A percentile compares a stretch with the other conserved stretches of the same genome.
Evolutionary conservation across 306 rosid species (phyloP).

Genomic region (Quercus agrifolia): DNA sequence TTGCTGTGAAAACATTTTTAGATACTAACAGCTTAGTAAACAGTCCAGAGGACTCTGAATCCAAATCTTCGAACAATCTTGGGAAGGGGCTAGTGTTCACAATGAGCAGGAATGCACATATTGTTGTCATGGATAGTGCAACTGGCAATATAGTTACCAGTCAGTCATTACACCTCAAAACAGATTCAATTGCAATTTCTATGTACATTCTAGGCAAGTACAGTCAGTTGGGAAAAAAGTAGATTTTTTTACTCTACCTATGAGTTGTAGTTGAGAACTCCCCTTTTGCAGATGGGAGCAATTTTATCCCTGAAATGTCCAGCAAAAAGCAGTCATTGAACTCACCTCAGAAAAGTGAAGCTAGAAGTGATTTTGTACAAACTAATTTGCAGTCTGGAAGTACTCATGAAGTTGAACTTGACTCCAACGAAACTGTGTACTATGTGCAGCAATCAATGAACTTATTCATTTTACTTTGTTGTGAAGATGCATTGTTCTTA

Average conservation of each 20-base stretch:
- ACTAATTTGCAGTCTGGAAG: constrained; percentile 37
- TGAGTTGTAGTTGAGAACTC: constrained; percentile 13
- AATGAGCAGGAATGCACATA: constrained; percentile 52
- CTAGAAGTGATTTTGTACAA: constrained; percentile 24
- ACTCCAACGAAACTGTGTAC: constrained; percentile 32
- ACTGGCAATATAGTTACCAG: constrained; percentile 53
- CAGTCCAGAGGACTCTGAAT: constrained; percentile 35
- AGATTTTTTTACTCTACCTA: constrained; percentile 4
- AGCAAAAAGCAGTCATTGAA: constrained; percentile 31
- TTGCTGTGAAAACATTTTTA: constrained; percentile 44
- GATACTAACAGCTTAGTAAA: constrained; percentile 36
- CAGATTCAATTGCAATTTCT: constrained; percentile 54
- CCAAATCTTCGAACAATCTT: constrained; percentile 36
- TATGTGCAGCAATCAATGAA: constrained; percentile 32
- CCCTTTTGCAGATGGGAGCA: constrained; percentile 48
- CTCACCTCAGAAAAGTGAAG: constrained; percentile 35
- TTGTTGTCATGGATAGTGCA: constrained; percentile 45
- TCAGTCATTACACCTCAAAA: constrained; percentile 33
- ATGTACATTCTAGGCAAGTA: constrained; percentile 69
- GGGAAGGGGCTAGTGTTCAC: constrained; percentile 42
- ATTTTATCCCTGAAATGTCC: constrained; percentile 34
- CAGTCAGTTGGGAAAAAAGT: constrained; percentile 15
- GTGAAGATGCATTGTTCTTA: constrained; percentile 60
- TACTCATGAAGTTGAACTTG: constrained; percentile 36
- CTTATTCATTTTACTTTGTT: constrained; percentile 56